Evolutionary conservation across 1,284 basidiomycete genomes (phyloP), one percentile per base, ranked within the genome.

Genomic region (Papiliotrema fonsecae): DNA sequence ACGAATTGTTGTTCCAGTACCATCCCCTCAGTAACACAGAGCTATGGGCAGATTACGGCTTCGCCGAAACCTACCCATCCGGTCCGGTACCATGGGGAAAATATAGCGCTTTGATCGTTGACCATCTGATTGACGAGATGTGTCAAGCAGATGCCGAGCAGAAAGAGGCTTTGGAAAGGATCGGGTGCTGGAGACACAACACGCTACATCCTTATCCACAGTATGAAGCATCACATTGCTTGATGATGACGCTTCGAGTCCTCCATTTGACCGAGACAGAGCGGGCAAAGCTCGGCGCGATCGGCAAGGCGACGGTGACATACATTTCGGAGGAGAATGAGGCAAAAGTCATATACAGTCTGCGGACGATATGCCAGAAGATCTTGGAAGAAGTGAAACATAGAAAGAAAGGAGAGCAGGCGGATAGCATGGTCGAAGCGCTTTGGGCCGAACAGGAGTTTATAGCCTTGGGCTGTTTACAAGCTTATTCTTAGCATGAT

Each of bases 41-140:
- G 6, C 67, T 93, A 18, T 87, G 90, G 65, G 77, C 82, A 26
- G 89, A 93, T 65, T 93, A 93, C 69, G 89, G 88, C 0, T 93
- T 93, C 64, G 79, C 86, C 24, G 69, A 75, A 44, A 47, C 25
- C 27, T 56, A 54, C 2, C 22, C 24, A 16, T n/a, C 25, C 6
- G 10, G 7, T 21, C 24, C n/a, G 22, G n/a, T n/a, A n/a, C 14
- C 21, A 16, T 42, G 36, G 24, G 27, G 19, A 4, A 36, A 40
- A 34, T 21, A 18, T n/a, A 38, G 18, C 24, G 41, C n/a, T 19
- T 9, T n/a, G 16, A 21, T 13, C 18, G 41, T 42, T 26, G 41
- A 14, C 16, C 14, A 42, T n/a, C 26, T 27, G 24, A 31, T 36
- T 14, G 42, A 44, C 16, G 24, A n/a, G 9, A 10, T 41, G 6